Base-by-base conservation (phyloP, 2,329 filamentous ascomycete species). In the Penicillium sp. region DNA sequence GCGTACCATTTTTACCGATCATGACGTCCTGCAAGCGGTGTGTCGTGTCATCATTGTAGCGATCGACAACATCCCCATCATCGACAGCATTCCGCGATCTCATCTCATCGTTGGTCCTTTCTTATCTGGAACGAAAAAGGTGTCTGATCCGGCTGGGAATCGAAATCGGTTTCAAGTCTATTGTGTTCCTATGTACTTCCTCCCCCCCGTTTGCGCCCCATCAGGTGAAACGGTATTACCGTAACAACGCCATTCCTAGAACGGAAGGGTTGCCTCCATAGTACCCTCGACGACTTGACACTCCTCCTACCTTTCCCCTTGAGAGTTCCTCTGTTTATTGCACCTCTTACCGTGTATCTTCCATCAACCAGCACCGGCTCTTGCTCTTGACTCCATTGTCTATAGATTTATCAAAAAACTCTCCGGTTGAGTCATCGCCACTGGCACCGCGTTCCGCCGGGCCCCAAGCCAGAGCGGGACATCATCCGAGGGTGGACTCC, bases 401-500 rank as follows among this genome's bases (percentile, higher is more conserved):
- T 45, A 42, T 28, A 57, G 48, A 43, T 51, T 61, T 60, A 11
- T 14, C 31, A 36, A 37, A 16, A 39, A 31, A 31, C 6, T 45
- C 11, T 45, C 16, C n/a, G 26, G 44, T 48, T 23, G 24, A 26
- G 51, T 58, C 63, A 55, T 64, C 63, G 68, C 61, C 64, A 68
- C 69, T 49, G 28, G 21, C 47, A 49, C 36, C 45, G 43, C 65
- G 67, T 67, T 67, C 66, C 63, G 60, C 62, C 60, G 63, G 58
- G 47, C 36, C 52, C 57, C 48, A 51, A 43, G 55, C 63, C 63
- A 68, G 65, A 70, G 66, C 67, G 69, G 70, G 68, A 69, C 70
- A 63, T 65, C 64, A 68, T 70, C 69, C 69, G 68, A 73, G 64
- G 67, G 68, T 70, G 66, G 67, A 71, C 62, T 62, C 55, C 55